Percentiles rank a stretch among this genome's conserved stretches.
phyloP scores from a whole-genome alignment of 108 stramenopile species.

The Cylindrotheca fusiformis region DNA sequence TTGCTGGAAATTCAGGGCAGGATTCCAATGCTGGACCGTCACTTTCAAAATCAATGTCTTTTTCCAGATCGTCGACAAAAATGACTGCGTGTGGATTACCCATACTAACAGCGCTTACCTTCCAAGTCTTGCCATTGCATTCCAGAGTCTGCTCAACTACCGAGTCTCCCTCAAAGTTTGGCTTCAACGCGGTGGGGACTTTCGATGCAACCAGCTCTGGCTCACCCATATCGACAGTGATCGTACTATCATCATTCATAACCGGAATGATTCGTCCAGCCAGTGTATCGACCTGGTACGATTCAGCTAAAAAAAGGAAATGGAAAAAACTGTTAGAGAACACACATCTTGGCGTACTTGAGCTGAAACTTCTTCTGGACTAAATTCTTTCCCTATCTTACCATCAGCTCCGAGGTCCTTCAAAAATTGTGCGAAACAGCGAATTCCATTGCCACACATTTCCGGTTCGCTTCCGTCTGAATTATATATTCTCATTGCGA shows the following conservation, averaged over 20 bases:
- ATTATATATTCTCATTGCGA: conserved; percentile 97
- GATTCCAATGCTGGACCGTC: conserved; percentile 91
- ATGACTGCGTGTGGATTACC: conserved; percentile 97
- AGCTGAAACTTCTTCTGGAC: not conserved
- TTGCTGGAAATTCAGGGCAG: conserved; percentile 87
- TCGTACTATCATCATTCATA: conserved; percentile 88
- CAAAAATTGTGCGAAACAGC: conserved; percentile 93
- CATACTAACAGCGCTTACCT: conserved; percentile 92
- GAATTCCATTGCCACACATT: conserved; percentile 99
- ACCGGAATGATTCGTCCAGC: conserved; percentile 93
- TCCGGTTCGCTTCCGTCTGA: conserved; percentile 93
- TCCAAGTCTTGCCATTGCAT: conserved; percentile 85
- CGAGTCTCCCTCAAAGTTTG: conserved; percentile 73
- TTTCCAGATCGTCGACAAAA: conserved; percentile 90
- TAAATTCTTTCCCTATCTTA: conserved; percentile 16
- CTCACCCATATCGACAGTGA: conserved; percentile 97
- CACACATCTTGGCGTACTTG: not conserved
- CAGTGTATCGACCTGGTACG: conserved; percentile 88
- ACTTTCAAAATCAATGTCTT: conserved; percentile 82
- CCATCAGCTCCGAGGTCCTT: conserved; percentile 86
- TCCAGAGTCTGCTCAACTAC: conserved; percentile 85
- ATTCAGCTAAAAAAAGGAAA: conserved; percentile 32
- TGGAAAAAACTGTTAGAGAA: not conserved
- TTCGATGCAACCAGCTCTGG: conserved; percentile 80
- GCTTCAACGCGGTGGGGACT: conserved; percentile 86